Evolutionary conservation across 2,329 filamentous ascomycete genomes (phyloP).

Genomic region (Gnomoniopsis sp.): DNA sequence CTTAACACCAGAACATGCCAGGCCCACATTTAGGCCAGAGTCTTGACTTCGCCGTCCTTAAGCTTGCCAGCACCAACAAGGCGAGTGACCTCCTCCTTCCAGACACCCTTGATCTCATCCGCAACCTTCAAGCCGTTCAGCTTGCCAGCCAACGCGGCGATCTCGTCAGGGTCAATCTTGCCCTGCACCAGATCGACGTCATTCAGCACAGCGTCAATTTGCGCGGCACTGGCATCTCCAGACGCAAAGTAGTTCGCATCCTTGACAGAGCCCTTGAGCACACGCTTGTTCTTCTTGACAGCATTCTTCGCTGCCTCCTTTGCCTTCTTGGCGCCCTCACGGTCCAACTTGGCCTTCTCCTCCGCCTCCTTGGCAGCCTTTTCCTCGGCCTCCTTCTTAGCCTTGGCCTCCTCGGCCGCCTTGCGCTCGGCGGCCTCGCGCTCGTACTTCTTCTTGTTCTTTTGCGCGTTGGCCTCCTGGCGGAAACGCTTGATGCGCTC

Average conservation of each 20-base stretch:
- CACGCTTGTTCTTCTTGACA: slow-evolving; percentile 99
- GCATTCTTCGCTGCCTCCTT: slow-evolving; percentile 99
- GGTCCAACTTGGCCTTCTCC: slow-evolving; percentile 78
- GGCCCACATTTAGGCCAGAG: slow-evolving; percentile 37
- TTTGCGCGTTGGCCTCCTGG: slow-evolving; percentile 84
- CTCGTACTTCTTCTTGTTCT: slow-evolving; percentile 92
- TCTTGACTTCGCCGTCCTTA: slow-evolving; percentile 78
- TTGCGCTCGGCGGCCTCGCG: slow-evolving; percentile 90
- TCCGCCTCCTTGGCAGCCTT: slow-evolving; percentile 79
- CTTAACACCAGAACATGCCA: neutral
- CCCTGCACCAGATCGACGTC: slow-evolving; percentile 84
- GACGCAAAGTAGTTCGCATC: slow-evolving; percentile 93
- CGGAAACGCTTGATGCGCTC: slow-evolving; percentile 98
- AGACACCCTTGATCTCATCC: slow-evolving; percentile 81
- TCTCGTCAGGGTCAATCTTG: slow-evolving; percentile 88
- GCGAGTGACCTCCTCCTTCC: slow-evolving; percentile 72
- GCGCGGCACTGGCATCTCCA: slow-evolving; percentile 67
- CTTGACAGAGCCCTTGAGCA: slow-evolving; percentile 90
- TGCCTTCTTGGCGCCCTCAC: slow-evolving; percentile 85
- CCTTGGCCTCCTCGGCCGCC: slow-evolving; percentile 77
- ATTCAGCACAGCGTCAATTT: slow-evolving; percentile 78
- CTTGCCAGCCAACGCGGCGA: slow-evolving; percentile 77
- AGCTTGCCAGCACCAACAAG: slow-evolving; percentile 80
- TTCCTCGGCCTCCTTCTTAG: slow-evolving; percentile 80
- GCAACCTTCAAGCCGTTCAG: slow-evolving; percentile 76